Evolutionary conservation across 192 early-diverging fungal species (phyloP), one percentile per base, ranked within the genome.

Genomic region (Anaeromyces robustus): DNA sequence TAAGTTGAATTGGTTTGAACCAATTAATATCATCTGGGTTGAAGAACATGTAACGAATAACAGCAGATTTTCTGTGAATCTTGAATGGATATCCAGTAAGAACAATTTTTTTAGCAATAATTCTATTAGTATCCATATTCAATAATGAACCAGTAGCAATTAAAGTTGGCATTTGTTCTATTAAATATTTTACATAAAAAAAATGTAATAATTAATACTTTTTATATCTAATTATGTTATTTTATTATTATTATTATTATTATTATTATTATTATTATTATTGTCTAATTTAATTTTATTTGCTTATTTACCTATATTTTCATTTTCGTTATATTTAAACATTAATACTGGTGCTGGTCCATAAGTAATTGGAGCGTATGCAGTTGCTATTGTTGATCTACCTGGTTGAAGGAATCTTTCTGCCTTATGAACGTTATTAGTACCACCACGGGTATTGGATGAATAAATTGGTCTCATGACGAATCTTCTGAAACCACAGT

Each of bases 11-110:
- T 30, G 97, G 96, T 86, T 95, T 96, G 88, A 98, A 99, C 91
- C 95, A 99, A 81, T 89, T 86, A 77, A 98, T 90, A 86, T 99
- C 97, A 28, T 95, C 93, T 29, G 94, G 90, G 84, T 93, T 94
- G 85, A 96, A 97, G 90, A 98, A 97, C 97, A 98, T 98, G 86
- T 90, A 96, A 77, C 97, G 93, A 79, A 98, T 90, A 17, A 98
- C 96, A 14, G 95, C 96, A 34, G 92, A 90, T 30, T 94, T 92
- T 86, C 94, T 96, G 89, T 98, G 91, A 81, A 97, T 90, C 86
- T 97, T 97, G 91, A 90, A 98, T 30, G 96, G 96, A 82, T 97
- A 93, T 59, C 96, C 97, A 2, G 96, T 97, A 39, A 99, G 90
- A 59, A 97, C 89, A 32, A 98, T 92, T 52, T 96, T 93, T 86